These are phyloP conservation scores for Capsicum pubescens DNA, from an alignment of 257 asterid species.

Conservation along the genomic window DNA sequence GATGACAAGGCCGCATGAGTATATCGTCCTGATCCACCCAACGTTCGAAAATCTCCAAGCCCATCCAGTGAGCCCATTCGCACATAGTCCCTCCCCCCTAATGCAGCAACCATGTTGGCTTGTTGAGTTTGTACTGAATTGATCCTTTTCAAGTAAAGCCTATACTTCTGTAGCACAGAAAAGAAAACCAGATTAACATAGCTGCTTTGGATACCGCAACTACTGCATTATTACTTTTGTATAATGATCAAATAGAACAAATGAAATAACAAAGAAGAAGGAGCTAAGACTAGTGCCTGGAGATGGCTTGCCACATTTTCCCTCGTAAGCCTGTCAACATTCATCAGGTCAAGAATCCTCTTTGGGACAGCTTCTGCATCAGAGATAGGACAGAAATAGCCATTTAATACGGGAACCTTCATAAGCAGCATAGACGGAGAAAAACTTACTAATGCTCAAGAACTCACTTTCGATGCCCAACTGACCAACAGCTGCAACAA, in stretches of 20 bases:
- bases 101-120: constrained; percentile 76
- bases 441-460: background rate
- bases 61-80: constrained; percentile 64
- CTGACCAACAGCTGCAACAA: constrained; percentile 80
- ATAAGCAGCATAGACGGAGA: background rate
- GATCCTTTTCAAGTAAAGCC: constrained; percentile 83
- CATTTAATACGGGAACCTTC: background rate
- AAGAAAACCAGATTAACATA: background rate
- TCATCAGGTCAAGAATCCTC: constrained; percentile 88
- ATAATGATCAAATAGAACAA: background rate
- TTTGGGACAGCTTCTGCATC: constrained; percentile 89
- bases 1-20: constrained; percentile 56
- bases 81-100: constrained; percentile 77
- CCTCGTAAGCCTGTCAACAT: constrained; percentile 80
- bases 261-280: constrained; percentile 4
- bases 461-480: constrained; percentile 86
- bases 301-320: constrained; percentile 98
- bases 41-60: constrained; percentile 61
- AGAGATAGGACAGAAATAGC: constrained; percentile 9
- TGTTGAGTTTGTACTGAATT: constrained; percentile 69
- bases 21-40: constrained; percentile 64
- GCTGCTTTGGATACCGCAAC: background rate
- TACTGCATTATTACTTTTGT: background rate
- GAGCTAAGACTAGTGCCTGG: constrained; percentile 60
- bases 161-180: constrained; percentile 67